Base-by-base conservation (phyloP, 148 eudicot species). In the Fagopyrum homotropicum region DNA sequence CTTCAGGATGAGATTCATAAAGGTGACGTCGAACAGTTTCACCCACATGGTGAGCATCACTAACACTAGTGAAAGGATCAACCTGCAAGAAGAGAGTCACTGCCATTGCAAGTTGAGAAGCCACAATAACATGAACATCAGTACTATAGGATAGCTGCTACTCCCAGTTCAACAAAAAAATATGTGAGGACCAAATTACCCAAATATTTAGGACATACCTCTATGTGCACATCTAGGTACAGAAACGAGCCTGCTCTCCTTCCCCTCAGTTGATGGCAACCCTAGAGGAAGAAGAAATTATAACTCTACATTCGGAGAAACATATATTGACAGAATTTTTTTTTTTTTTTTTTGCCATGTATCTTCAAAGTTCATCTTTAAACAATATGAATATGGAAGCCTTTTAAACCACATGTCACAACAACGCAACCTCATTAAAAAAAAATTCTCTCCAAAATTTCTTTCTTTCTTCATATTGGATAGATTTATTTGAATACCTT, bases 201-300 rank as follows among this genome's bases (percentile, higher is more conserved):
- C 15, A 60, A 60, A 66, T 15, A 66, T 66, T 12, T 29, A 45
- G 49, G 55, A 7, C 74, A 54, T 77, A 96, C 99, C 99, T 90
- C 93, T 82, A 96, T 86, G 82, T 88, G 88, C 69, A 89, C 97
- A 85, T 96, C 99, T 80, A 96, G 93, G 87, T 92, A 87, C 74
- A 96, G 77, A 83, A 85, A 90, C 54, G 99, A 96, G 76, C 99
- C 98, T 3, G 99, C 99, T 79, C 90, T 89, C 78, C 99, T 89
- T 83, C 97, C 99, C 80, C 99, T 89, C 72, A 96, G 74, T 73
- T 85, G 91, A 75, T 84, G 90, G 79, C 89, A 96, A n/a, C 97
- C 99, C 99, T 96, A 79, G 30, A 85, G 43, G 71, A 66, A 66
- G n/a, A 85, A 40, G 46, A 66, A 40, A 40, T 40, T 43, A 66